phyloP scores from a whole-genome alignment of 2,329 filamentous ascomycete species.

The Aspergillus fumigatus region DNA sequence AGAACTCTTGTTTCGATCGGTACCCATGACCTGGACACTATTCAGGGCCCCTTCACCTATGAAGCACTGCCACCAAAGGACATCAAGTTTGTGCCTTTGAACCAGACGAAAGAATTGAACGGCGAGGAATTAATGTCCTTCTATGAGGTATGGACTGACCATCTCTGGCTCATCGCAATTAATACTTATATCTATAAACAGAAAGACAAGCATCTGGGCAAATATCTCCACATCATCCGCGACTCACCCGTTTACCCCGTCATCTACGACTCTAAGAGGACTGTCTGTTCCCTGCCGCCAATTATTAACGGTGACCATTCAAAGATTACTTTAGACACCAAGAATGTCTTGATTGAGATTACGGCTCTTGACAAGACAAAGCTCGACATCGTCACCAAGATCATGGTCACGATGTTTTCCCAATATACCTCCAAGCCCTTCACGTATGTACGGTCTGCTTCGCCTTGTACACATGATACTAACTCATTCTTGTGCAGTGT shows the following conservation, averaged over 20 bases:
- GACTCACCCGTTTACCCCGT: constrained; percentile 93
- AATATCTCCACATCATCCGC: constrained; percentile 88
- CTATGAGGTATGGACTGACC: constrained; percentile 58
- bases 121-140: constrained; percentile 87
- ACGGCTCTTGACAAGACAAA: constrained; percentile 96
- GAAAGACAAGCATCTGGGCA: constrained; percentile 85
- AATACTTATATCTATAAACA: constrained; percentile 35
- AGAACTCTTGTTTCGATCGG: constrained; percentile 94
- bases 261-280: constrained; percentile 83
- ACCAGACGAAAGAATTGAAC: constrained; percentile 85
- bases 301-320: constrained; percentile 98
- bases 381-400: constrained; percentile 90
- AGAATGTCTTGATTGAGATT: constrained; percentile 94
- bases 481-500: constrained; percentile 45
- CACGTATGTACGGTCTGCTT: constrained; percentile 49
- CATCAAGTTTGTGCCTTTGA: constrained; percentile 85
- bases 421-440: constrained; percentile 82
- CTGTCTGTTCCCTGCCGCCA: constrained; percentile 87
- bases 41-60: constrained; percentile 94
- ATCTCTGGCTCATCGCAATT: background rate
- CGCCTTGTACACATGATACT: background rate
- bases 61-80: constrained; percentile 88
- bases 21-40: constrained; percentile 90
- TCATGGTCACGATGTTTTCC: constrained; percentile 96
- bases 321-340: constrained; percentile 88